Percentiles rank a stretch among this genome's conserved stretches.
These are phyloP conservation scores for Arabidopsis suecica DNA, from an alignment of 345 rosid genomes.

Conservation along the genomic window DNA sequence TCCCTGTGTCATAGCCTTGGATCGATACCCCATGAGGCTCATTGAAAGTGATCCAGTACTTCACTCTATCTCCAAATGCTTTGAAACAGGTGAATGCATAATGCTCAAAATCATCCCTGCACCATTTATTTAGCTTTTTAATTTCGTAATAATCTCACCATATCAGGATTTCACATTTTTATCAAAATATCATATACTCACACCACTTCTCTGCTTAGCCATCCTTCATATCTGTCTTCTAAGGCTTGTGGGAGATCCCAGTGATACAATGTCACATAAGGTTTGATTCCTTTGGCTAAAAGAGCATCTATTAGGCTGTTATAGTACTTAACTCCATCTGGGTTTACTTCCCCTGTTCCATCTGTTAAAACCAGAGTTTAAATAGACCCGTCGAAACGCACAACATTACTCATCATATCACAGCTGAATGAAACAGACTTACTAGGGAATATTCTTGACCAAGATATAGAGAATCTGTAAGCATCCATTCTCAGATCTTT, in stretches of 20 bases:
- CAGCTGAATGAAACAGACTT: conserved; percentile 36
- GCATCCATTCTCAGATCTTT: conserved; percentile 92
- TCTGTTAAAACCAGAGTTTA: conserved; percentile 51
- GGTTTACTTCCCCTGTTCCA: conserved; percentile 79
- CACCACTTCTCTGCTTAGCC: conserved; percentile 73
- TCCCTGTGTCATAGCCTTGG: conserved; percentile 88
- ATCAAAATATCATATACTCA: conserved; percentile 47
- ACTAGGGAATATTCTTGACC: conserved; percentile 93
- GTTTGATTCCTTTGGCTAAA: conserved; percentile 81
- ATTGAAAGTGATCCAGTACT: conserved; percentile 92
- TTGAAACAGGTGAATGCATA: conserved; percentile 80
- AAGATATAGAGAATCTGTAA: conserved; percentile 89
- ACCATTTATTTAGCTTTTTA: conserved; percentile 12
- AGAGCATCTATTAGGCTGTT: conserved; percentile 71
- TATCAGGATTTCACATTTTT: conserved; percentile 16
- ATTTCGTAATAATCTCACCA: not conserved
- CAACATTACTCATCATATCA: not conserved
- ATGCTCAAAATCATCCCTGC: conserved; percentile 74
- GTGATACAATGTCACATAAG: conserved; percentile 90
- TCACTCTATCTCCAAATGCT: conserved; percentile 88
- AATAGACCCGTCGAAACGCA: conserved; percentile 5
- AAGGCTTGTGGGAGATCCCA: conserved; percentile 98
- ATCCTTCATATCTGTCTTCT: conserved; percentile 86
- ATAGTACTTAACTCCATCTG: conserved; percentile 73
- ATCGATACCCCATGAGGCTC: conserved; percentile 85